Percentiles rank a stretch among this genome's conserved stretches.
These are phyloP conservation scores for Albizia julibrissin DNA, from an alignment of 306 rosid genomes.

Conservation along the genomic window DNA sequence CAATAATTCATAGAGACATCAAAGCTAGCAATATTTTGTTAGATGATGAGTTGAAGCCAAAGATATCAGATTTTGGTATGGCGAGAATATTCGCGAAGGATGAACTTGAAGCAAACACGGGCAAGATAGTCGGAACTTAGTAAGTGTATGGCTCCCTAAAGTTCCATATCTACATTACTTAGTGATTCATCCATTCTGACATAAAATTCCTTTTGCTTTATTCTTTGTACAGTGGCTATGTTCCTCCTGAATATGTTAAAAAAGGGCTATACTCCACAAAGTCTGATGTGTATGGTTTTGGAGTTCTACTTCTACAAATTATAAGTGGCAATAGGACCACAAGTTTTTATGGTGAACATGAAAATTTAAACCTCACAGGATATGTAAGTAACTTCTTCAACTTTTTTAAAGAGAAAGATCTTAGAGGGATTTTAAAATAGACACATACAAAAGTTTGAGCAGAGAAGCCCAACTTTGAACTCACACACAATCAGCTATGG, in stretches of 20 bases:
- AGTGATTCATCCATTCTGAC: neutral
- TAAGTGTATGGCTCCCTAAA: neutral
- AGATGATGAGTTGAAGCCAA: conserved; percentile 32
- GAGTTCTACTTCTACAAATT: conserved; percentile 47
- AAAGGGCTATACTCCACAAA: conserved; percentile 39
- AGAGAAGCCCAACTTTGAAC: neutral
- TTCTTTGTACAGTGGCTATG: conserved; percentile 41
- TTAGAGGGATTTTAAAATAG: neutral
- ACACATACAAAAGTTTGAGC: neutral
- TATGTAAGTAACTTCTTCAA: conserved; percentile 38
- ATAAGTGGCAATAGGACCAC: conserved; percentile 40
- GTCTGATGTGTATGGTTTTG: conserved; percentile 46
- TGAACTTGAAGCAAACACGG: conserved; percentile 39
- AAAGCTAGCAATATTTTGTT: neutral
- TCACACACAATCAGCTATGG: too few species aligned
- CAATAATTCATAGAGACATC: neutral
- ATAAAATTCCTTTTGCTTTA: neutral
- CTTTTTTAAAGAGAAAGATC: neutral
- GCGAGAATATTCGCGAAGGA: conserved; percentile 34
- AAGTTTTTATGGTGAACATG: conserved; percentile 12
- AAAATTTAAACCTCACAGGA: conserved; percentile 30
- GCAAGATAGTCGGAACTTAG: conserved; percentile 48
- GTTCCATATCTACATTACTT: neutral
- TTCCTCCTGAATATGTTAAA: neutral
- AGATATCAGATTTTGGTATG: conserved; percentile 50